Percentiles rank a stretch among this genome's conserved stretches.
These are phyloP conservation scores for Schizophyllum commune DNA, from an alignment of 1,284 basidiomycete genomes.

Conservation along the genomic window DNA sequence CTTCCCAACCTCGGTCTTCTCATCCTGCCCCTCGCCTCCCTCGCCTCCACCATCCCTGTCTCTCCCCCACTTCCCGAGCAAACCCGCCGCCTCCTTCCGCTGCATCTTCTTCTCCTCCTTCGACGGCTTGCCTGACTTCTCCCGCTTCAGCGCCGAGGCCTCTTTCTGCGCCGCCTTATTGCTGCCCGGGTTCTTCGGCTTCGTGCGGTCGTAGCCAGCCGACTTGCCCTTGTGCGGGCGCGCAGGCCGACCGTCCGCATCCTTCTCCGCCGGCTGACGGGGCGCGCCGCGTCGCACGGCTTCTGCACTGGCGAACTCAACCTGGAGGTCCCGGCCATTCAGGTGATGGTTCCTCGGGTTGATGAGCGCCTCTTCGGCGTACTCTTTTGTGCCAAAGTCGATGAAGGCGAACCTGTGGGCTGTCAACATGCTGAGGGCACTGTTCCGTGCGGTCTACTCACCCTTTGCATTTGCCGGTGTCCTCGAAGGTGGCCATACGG, in stretches of 20 bases:
- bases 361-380: conserved; percentile 77
- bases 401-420: conserved; percentile 82
- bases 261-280: conserved; percentile 23
- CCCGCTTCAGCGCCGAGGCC: conserved; percentile 6
- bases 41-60: neutral
- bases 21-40: neutral
- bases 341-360: conserved; percentile 82
- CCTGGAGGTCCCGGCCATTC: conserved; percentile 76
- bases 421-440: neutral
- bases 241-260: conserved; percentile 8
- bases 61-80: neutral
- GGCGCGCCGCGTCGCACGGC: conserved; percentile 69
- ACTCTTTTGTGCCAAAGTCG: conserved; percentile 76
- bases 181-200: conserved; percentile 1
- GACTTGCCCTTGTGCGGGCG: conserved; percentile 11
- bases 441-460: conserved; percentile 27
- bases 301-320: conserved; percentile 86
- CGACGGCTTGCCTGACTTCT: conserved; percentile 1
- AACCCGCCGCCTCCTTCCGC: neutral
- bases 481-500: conserved; percentile 93
- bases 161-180: conserved; percentile 2
- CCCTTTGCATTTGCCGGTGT: conserved; percentile 94
- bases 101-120: neutral
- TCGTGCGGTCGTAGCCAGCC: conserved; percentile 9
- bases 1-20: neutral